Evolutionary conservation across 352 stramenopile species (phyloP).

Genomic region (Elongisporangium undulatum): DNA sequence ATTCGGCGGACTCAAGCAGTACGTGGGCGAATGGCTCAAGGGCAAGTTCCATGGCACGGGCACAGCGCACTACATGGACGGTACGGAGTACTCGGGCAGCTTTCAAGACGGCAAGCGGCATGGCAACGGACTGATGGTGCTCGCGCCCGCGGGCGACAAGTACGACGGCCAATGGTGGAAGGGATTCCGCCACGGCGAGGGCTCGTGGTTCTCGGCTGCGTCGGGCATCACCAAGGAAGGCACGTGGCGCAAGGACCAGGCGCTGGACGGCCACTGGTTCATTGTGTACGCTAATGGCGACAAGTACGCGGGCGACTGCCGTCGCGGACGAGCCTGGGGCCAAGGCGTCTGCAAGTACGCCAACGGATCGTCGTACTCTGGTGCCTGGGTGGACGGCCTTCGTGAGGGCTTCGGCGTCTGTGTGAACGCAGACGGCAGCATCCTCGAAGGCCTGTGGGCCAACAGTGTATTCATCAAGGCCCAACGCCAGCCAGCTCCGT

Average conservation of each 20-base stretch:
- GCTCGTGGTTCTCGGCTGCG: slow-evolving; percentile 36
- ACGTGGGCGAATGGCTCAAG: slow-evolving; percentile 59
- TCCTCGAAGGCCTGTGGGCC: slow-evolving; percentile 70
- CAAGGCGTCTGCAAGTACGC: slow-evolving; percentile 88
- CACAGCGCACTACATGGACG: slow-evolving; percentile 80
- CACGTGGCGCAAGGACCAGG: slow-evolving; percentile 50
- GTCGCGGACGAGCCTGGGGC: slow-evolving; percentile 56
- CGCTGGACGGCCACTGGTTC: slow-evolving; percentile 66
- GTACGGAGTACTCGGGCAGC: slow-evolving; percentile 84
- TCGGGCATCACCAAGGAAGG: slow-evolving; percentile 68
- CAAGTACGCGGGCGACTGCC: slow-evolving; percentile 66
- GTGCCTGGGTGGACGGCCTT: slow-evolving; percentile 71
- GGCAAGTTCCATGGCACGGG: slow-evolving; percentile 73
- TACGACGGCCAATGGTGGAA: slow-evolving; percentile 81
- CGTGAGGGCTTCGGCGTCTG: slow-evolving; percentile 75
- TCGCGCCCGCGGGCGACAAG: slow-evolving; percentile 26
- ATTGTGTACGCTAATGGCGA: slow-evolving; percentile 68
- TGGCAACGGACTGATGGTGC: slow-evolving; percentile 52
- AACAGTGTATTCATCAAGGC: slow-evolving; percentile 63
- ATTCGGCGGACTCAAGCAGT: slow-evolving; percentile 50
- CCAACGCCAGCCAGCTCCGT: slow-evolving; percentile 30
- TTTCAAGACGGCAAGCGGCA: slow-evolving; percentile 76
- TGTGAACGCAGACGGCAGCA: slow-evolving; percentile 47
- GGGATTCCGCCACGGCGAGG: slow-evolving; percentile 65
- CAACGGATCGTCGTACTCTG: slow-evolving; percentile 89